Evolutionary conservation across 257 asterid species (phyloP).

Genomic region (Fraxinus cuspidata): DNA sequence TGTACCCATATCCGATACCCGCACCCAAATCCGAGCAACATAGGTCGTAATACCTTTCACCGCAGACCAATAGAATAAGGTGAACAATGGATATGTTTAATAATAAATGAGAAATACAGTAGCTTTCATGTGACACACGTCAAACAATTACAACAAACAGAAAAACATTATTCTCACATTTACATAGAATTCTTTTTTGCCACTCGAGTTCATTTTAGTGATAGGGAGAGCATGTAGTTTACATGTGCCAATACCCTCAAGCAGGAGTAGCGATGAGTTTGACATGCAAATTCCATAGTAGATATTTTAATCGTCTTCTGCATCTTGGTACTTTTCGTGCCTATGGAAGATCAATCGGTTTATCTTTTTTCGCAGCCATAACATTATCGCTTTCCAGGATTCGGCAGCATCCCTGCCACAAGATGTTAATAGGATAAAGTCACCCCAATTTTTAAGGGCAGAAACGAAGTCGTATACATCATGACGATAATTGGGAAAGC

Average conservation of each 20-base stretch:
- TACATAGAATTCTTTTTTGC: no score
- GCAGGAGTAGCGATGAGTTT: neutral
- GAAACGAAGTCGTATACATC: neutral
- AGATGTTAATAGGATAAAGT: conserved; percentile 1
- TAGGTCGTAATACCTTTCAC: no score
- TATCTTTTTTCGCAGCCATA: neutral
- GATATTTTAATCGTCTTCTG: neutral
- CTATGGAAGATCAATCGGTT: neutral
- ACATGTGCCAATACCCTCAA: neutral
- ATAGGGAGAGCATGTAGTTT: neutral
- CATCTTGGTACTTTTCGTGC: neutral
- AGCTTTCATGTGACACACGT: no score
- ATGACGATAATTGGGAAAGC: neutral
- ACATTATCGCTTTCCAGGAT: neutral
- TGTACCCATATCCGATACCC: no score
- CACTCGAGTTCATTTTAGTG: no score
- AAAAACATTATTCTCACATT: no score
- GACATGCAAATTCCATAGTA: neutral
- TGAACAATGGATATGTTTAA: no score
- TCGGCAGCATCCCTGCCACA: conserved; percentile 6
- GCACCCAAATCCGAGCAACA: no score
- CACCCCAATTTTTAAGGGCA: neutral
- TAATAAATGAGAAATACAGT: no score
- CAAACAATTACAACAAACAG: no score
- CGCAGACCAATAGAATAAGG: no score